Evolutionary conservation across 768 basidiomycete species (phyloP).

Genomic region (Boletus reticulatus): DNA sequence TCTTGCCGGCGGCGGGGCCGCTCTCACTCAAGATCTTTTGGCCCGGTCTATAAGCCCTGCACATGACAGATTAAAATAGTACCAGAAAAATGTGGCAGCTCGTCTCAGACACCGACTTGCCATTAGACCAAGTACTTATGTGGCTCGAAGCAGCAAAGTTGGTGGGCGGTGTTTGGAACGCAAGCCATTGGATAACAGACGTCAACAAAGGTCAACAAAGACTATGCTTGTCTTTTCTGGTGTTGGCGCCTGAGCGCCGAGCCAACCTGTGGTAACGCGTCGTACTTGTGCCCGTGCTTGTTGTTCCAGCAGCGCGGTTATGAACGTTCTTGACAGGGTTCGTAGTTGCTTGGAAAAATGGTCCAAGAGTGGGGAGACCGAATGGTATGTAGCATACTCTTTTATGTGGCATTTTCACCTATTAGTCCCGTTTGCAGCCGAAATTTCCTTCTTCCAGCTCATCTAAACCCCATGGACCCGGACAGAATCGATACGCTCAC

Average conservation of each 20-base stretch:
- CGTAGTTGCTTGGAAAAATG: slow-evolving; percentile 50
- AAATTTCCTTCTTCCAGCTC: slow-evolving; percentile 55
- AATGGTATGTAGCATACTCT: slow-evolving; percentile 48
- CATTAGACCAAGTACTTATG: neutral
- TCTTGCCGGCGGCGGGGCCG: too few relatives aligned
- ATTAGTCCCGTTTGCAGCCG: slow-evolving; percentile 43
- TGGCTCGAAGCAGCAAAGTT: too few relatives aligned
- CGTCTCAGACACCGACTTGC: neutral
- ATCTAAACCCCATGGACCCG: slow-evolving; percentile 56
- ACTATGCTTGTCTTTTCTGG: slow-evolving; percentile 21
- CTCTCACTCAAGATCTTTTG: neutral
- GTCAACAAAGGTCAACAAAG: slow-evolving; percentile 29
- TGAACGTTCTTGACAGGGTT: slow-evolving; percentile 62
- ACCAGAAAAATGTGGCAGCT: neutral
- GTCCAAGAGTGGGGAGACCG: slow-evolving; percentile 56
- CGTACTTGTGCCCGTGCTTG: slow-evolving; percentile 17
- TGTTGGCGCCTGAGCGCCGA: slow-evolving; percentile 6
- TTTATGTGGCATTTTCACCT: slow-evolving; percentile 17
- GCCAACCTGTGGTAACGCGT: slow-evolving; percentile 7
- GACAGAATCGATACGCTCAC: slow-evolving; percentile 54
- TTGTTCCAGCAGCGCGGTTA: slow-evolving; percentile 26
- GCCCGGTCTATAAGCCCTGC: neutral
- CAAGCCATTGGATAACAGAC: slow-evolving; percentile 23
- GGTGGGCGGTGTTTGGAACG: slow-evolving; percentile 14
- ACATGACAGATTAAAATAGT: neutral